phyloP scores from a whole-genome alignment of 345 rosid species.

The Kandelia obovata region DNA sequence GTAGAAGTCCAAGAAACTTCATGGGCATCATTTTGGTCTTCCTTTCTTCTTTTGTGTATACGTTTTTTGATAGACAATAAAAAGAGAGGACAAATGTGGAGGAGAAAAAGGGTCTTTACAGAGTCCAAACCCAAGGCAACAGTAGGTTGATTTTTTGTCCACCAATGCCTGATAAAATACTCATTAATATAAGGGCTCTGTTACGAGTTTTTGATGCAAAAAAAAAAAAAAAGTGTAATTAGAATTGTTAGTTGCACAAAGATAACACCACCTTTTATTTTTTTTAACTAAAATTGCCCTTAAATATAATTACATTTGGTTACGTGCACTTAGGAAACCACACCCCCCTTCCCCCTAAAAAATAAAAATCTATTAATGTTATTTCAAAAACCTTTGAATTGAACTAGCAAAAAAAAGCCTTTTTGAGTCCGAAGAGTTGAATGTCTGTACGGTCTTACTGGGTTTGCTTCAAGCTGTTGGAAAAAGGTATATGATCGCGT shows the following conservation, averaged over 20 bases:
- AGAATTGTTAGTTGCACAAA: no score
- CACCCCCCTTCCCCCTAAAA: not conserved
- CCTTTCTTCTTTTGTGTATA: conserved; percentile 10
- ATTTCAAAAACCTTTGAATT: conserved; percentile 15
- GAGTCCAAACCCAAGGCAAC: conserved; percentile 35
- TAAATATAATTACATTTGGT: conserved; percentile 9
- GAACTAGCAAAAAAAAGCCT: not conserved
- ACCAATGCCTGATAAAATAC: conserved; percentile 1
- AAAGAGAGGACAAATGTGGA: conserved; percentile 23
- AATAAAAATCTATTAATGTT: not conserved
- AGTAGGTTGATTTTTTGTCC: conserved; percentile 15
- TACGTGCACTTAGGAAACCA: conserved; percentile 30
- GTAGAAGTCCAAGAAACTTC: conserved; percentile 24
- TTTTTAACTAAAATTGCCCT: no score
- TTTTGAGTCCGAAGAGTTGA: conserved; percentile 2
- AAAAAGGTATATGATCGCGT: conserved; percentile 35
- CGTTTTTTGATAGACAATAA: conserved; percentile 1
- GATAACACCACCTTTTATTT: no score
- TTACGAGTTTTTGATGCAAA: no score
- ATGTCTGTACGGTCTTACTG: not conserved
- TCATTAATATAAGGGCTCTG: no score
- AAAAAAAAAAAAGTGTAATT: no score
- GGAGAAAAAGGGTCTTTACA: conserved; percentile 29
- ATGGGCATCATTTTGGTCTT: conserved; percentile 26
- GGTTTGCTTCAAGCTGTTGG: conserved; percentile 20